Percentiles rank a stretch among this genome's conserved stretches.
Evolutionary conservation across 2,329 filamentous ascomycete species (phyloP).

Genomic region (Curvularia spicifera): DNA sequence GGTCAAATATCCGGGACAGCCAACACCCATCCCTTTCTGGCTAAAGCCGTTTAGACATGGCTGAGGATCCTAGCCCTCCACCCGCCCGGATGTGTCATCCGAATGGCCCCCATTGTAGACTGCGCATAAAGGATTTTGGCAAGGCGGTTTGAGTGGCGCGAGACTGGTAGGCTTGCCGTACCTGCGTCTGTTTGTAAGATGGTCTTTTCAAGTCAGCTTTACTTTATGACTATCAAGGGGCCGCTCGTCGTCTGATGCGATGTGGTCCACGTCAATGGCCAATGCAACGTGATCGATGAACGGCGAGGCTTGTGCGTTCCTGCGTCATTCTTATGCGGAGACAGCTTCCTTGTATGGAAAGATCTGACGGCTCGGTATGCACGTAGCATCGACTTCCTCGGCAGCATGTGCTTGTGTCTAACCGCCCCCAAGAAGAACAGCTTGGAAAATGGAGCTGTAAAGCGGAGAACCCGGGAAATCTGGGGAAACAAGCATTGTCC

Average conservation of each 20-base stretch:
- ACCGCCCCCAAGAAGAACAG: neutral
- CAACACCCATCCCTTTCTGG: slow-evolving; percentile 9
- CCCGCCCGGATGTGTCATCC: slow-evolving; percentile 20
- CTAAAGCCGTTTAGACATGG: slow-evolving; percentile 16
- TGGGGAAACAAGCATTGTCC: slow-evolving; percentile 18
- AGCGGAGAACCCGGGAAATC: slow-evolving; percentile 16
- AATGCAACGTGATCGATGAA: slow-evolving; percentile 4
- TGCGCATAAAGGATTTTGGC: neutral
- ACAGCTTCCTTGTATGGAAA: slow-evolving; percentile 12
- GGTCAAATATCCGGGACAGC: slow-evolving; percentile 28
- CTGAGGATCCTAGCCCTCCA: slow-evolving; percentile 24
- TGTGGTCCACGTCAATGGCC: neutral
- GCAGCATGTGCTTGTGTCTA: slow-evolving; percentile 17
- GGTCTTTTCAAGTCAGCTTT: neutral
- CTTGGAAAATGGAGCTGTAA: neutral
- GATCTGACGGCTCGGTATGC: slow-evolving; percentile 24
- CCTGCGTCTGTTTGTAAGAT: slow-evolving; percentile 14
- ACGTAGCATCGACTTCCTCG: slow-evolving; percentile 12
- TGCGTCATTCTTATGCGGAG: slow-evolving; percentile 17
- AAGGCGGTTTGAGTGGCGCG: slow-evolving; percentile 5
- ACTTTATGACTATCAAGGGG: neutral
- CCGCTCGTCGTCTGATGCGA: neutral
- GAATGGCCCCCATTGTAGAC: slow-evolving; percentile 21
- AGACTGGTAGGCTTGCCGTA: slow-evolving; percentile 5
- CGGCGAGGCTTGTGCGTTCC: slow-evolving; percentile 8